Evolutionary conservation across 495 filamentous ascomycete species (phyloP), one percentile per base, ranked within the genome.

Genomic region (Penicillium fimorum): DNA sequence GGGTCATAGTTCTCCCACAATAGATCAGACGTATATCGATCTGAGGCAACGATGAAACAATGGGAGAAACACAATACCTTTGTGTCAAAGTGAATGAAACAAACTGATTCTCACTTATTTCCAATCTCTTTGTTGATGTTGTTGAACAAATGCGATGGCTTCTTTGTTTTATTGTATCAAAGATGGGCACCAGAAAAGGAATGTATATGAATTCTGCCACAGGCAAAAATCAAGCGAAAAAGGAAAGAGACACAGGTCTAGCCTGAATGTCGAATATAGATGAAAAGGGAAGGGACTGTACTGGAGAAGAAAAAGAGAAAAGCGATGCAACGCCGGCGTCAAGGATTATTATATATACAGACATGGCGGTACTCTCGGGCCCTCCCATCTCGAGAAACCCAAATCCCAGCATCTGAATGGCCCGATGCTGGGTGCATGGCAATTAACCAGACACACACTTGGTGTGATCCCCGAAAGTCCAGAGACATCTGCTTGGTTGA

Each of bases 231-330:
- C 55, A 33, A 45, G 51, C 2, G 27, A 47, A 53, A 47, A 49
- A 70, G 68, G 63, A 70, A 74, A 66, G 67, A 51, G 65, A 64
- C 48, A 68, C 69, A 68, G 60, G 61, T 67, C 73, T 73, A 60
- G 73, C 73, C 73, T 69, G 72, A 59, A 33, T 66, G 60, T 71
- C 65, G 61, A 74, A 69, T 52, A 33, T 50, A 30, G 64, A 51
- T 49, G 62, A 44, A 60, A 61, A 69, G 66, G 61, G 61, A 66
- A 38, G 35, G 56, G 55, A 62, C 55, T 61, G 64, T 41, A 55
- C 62, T 50, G 40, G 2, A 30, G 15, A 64, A 60, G 50, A 47
- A 30, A 58, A 25, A 61, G 59, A 53, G 54, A 57, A 54, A 44
- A 35, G 15, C 29, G 29, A 53, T 54, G 35, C 9, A 48, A 15